Evolutionary conservation across 2,329 filamentous ascomycete species (phyloP), one percentile per base, ranked within the genome.

Genomic region (Verticillium zaregamsianum): DNA sequence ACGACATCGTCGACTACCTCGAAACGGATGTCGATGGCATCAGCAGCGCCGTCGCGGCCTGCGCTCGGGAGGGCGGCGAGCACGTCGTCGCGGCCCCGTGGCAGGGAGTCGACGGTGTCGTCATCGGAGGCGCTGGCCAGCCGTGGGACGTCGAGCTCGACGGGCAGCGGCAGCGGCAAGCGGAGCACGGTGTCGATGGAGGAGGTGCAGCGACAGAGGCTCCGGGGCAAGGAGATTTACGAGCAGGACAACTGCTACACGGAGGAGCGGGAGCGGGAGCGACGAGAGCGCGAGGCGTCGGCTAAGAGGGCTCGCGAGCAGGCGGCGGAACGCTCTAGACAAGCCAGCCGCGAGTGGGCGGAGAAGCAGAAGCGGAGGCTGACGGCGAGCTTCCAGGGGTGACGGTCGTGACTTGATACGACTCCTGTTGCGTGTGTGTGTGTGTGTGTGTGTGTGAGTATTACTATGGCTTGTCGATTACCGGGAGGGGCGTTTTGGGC

Each of bases 281-380:
- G 77, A 66, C 77, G 77, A 9, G 82, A 84, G 63, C 80, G 85
- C 37, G 85, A 88, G 66, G 72, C 75, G 57, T 76, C 79, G 40
- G 81, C 85, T 15, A 85, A 81, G 68, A 68, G 77, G 60, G 85
- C 86, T 8, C 78, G 86, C 55, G 81, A 86, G 67, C 78, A 86
- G 67, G 86, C 86, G 28, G 86, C 86, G 11, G 85, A 89, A 72
- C 79, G 83, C 68, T 86, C 84, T 60, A 80, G 86, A 60, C 77
- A 80, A 69, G 79, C 83, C 62, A 85, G 85, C 66, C 80, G 85
- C 37, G 83, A 87, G 67, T 88, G 86, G 85, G 85, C 85, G 12
- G 84, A 87, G 69, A 86, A 82, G 73, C 82, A 84, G 69, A 77
- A 77, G 40, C 75, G 71, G 20, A 23, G 31, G 12, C 54, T 49